Percentiles rank a stretch among this genome's conserved stretches.
Conservation (phyloP, 1,284 basidiomycete genomes). For the Marasmius fiardii region DNA sequence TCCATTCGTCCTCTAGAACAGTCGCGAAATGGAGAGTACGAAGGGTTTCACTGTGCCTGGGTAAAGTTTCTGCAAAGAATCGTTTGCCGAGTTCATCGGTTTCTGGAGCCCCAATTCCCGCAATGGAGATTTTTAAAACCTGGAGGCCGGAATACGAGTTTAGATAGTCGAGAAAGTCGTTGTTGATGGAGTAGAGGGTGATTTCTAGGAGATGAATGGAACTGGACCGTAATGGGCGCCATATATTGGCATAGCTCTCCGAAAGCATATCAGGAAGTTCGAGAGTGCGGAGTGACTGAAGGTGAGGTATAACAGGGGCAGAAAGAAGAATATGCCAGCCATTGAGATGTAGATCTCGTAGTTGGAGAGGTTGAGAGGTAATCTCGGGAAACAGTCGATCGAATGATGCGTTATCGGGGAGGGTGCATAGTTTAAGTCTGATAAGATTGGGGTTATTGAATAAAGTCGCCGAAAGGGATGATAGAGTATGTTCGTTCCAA, state of each 20-base stretch:
- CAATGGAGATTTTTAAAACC: background rate
- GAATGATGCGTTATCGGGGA: no score
- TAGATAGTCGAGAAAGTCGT: background rate
- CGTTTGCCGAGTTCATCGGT: background rate
- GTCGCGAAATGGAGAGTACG: background rate
- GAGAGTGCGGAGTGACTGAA: background rate
- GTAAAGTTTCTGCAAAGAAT: background rate
- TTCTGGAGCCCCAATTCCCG: no score
- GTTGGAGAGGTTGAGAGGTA: background rate
- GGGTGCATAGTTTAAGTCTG: no score
- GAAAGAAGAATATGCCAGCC: background rate
- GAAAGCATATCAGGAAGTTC: background rate
- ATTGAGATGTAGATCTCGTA: background rate
- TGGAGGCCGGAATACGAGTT: background rate
- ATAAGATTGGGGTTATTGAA: no score
- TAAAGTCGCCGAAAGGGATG: no score
- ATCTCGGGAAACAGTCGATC: no score
- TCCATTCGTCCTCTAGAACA: background rate
- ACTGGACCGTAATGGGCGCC: background rate
- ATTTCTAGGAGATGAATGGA: background rate
- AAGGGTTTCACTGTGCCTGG: background rate
- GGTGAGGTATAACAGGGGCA: background rate
- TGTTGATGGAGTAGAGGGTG: background rate
- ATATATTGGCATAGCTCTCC: background rate
- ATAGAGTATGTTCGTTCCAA: no score